A percentile compares a stretch with the other conserved stretches of the same genome.
Conservation (phyloP, 148 eudicot genomes). For the Fagopyrum homotropicum region DNA sequence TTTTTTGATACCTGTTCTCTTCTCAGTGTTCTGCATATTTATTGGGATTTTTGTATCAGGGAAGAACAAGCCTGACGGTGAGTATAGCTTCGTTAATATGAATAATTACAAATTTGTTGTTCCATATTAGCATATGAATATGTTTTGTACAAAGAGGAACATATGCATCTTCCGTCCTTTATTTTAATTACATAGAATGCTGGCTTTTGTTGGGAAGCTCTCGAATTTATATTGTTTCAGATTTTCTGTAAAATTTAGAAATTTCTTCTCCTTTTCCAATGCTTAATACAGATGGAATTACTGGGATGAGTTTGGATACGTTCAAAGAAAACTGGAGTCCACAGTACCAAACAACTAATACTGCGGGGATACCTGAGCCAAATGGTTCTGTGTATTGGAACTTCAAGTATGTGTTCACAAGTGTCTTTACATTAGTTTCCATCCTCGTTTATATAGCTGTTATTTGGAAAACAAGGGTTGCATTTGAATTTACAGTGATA, state of each 20-base stretch:
- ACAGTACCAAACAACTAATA: constrained; percentile 67
- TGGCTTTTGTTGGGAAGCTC: neutral
- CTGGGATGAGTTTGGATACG: constrained; percentile 78
- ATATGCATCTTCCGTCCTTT: neutral
- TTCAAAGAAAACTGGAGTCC: constrained; percentile 85
- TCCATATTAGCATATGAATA: neutral
- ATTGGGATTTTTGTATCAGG: constrained; percentile 68
- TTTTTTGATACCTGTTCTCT: constrained; percentile 86
- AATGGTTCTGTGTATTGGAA: constrained; percentile 67
- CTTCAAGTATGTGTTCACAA: constrained; percentile 62
- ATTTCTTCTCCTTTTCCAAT: constrained; percentile 13
- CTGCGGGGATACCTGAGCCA: constrained; percentile 92
- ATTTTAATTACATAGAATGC: neutral
- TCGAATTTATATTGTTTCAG: neutral
- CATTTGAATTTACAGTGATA: neutral
- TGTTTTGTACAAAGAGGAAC: neutral
- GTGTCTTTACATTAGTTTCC: neutral
- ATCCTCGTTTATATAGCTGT: neutral
- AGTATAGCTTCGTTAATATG: constrained; percentile 12
- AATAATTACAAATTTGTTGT: neutral
- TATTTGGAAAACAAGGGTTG: neutral
- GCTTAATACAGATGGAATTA: constrained; percentile 64
- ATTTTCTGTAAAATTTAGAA: neutral
- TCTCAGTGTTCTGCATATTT: constrained; percentile 85
- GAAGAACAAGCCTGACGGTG: constrained; percentile 69